These are phyloP conservation scores for Lippia alba DNA, from an alignment of 305 asterid genomes.

Conservation along the genomic window DNA sequence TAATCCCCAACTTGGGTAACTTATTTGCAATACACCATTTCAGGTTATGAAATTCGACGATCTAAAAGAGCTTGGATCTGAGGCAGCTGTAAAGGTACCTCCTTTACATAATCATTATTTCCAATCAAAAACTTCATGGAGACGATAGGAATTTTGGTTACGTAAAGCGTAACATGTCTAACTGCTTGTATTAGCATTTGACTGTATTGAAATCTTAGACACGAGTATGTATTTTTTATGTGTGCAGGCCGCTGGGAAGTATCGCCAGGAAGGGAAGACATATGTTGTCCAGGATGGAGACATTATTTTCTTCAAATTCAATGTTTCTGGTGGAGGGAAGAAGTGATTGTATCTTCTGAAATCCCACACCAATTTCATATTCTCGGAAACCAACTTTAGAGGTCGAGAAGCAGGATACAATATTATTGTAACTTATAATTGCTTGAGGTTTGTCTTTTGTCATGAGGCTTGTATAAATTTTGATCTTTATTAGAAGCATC, in stretches of 20 bases:
- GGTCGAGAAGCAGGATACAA: slow-evolving; percentile 33
- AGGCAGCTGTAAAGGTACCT: slow-evolving; percentile 88
- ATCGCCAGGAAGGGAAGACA: slow-evolving; percentile 94
- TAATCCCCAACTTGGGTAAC: background rate
- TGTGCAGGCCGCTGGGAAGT: slow-evolving; percentile 89
- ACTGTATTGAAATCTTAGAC: slow-evolving; percentile 1
- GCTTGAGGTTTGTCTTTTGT: slow-evolving; percentile 26
- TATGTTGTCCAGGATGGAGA: slow-evolving; percentile 96
- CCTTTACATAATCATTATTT: background rate
- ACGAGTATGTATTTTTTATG: slow-evolving; percentile 11
- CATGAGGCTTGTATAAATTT: slow-evolving; percentile 43
- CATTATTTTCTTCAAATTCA: slow-evolving; percentile 93
- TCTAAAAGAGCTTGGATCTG: slow-evolving; percentile 86
- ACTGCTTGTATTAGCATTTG: background rate
- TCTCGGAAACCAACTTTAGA: slow-evolving; percentile 33
- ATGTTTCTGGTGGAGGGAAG: slow-evolving; percentile 98
- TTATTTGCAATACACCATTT: slow-evolving; percentile 3
- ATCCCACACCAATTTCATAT: slow-evolving; percentile 22
- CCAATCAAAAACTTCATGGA: too few relatives aligned
- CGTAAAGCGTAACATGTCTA: background rate
- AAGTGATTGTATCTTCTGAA: slow-evolving; percentile 51
- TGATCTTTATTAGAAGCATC: slow-evolving; percentile 31
- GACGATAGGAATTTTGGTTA: too few relatives aligned
- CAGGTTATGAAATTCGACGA: slow-evolving; percentile 98
- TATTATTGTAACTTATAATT: slow-evolving; percentile 31